Evolutionary conservation across 148 eudicot species (phyloP).

Genomic region (Spergularia bocconei): DNA sequence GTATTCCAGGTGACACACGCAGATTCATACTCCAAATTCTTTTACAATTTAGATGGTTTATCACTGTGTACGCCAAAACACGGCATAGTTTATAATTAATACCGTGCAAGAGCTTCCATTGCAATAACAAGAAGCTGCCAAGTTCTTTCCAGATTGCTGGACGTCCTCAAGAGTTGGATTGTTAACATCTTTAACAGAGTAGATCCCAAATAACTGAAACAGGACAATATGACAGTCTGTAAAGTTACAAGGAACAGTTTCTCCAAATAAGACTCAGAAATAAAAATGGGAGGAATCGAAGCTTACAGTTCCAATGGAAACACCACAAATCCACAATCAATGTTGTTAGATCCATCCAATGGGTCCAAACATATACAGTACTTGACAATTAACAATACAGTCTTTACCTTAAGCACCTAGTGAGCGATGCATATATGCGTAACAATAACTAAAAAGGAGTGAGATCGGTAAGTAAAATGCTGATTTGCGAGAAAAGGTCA

Average conservation of each 20-base stretch:
- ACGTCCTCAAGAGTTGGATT: slow-evolving; percentile 71
- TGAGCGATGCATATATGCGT: not conserved
- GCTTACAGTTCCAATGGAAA: slow-evolving; percentile 91
- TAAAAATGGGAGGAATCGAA: slow-evolving; percentile 1
- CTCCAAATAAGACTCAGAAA: slow-evolving; percentile 2
- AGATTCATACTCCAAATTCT: not conserved
- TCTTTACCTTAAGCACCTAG: not conserved
- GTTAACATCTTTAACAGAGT: slow-evolving; percentile 57
- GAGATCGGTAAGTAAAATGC: too few relatives aligned
- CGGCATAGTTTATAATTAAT: slow-evolving; percentile 12
- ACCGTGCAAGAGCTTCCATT: slow-evolving; percentile 99
- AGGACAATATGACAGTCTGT: slow-evolving; percentile 16
- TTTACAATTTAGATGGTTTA: not conserved
- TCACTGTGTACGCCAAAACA: too few relatives aligned
- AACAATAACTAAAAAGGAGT: too few relatives aligned
- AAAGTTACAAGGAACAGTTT: not conserved
- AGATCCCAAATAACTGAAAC: slow-evolving; percentile 83
- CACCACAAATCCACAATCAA: slow-evolving; percentile 96
- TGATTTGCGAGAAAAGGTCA: too few relatives aligned
- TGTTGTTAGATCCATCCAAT: slow-evolving; percentile 95
- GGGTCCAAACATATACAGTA: slow-evolving; percentile 94
- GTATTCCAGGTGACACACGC: too few relatives aligned
- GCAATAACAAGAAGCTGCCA: slow-evolving; percentile 96
- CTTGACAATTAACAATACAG: slow-evolving; percentile 37
- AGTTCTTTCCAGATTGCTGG: slow-evolving; percentile 73